A percentile compares a stretch with the other conserved stretches of the same genome.
Conservation (phyloP, 1,284 basidiomycete genomes). For the Anthracocystis setariae region DNA sequence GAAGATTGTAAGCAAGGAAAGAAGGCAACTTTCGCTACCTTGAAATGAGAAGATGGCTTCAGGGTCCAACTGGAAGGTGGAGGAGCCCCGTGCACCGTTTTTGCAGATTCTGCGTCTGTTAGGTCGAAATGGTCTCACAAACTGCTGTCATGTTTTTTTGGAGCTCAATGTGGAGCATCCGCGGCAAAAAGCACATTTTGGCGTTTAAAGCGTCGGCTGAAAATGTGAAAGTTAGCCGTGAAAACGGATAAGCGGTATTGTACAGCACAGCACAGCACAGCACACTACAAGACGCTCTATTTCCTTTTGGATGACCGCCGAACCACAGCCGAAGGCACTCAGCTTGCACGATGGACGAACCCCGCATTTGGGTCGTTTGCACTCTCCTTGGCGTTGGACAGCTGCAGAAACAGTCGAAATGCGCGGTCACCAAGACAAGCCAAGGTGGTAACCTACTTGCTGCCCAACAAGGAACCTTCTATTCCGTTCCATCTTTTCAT, state of each 20-base stretch:
- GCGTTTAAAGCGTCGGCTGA: too few relatives aligned
- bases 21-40: not conserved
- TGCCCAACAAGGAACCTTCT: not conserved
- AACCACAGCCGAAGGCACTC: not conserved
- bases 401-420: too few relatives aligned
- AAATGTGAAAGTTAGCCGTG: constrained; percentile 16
- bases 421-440: too few relatives aligned
- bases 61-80: constrained; percentile 20
- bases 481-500: constrained; percentile 5
- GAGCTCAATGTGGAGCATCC: not conserved
- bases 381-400: not conserved
- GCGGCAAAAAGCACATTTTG: too few relatives aligned
- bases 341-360: not conserved
- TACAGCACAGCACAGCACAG: too few relatives aligned
- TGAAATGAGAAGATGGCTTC: not conserved
- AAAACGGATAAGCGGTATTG: constrained; percentile 9
- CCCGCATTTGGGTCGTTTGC: constrained; percentile 16
- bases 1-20: not conserved
- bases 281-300: not conserved
- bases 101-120: not conserved
- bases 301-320: not conserved
- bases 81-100: constrained; percentile 8
- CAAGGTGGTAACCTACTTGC: not conserved
- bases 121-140: not conserved
- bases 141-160: not conserved